phyloP scores from a whole-genome alignment of 139 green algal species.

The Chlamydomonas sphaeroides region DNA sequence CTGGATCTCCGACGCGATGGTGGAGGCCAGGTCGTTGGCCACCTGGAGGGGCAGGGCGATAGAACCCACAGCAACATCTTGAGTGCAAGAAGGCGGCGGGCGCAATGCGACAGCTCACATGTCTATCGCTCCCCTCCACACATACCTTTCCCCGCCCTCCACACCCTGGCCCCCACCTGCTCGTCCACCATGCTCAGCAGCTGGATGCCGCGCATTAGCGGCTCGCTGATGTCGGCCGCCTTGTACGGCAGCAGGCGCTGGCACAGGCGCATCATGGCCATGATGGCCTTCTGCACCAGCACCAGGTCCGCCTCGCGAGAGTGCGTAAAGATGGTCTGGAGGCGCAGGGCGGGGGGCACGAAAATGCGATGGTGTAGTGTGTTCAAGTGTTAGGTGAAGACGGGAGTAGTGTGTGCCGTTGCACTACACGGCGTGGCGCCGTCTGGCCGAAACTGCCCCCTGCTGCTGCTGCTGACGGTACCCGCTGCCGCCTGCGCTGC shows the following conservation, averaged over 20 bases:
- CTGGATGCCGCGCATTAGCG: slow-evolving; percentile 79
- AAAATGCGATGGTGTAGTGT: too few relatives aligned
- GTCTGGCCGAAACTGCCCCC: too few relatives aligned
- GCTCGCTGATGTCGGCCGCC: slow-evolving; percentile 80
- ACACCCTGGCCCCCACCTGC: slow-evolving; percentile 47
- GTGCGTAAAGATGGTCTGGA: slow-evolving; percentile 51
- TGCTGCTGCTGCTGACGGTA: too few relatives aligned
- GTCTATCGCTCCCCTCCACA: background rate
- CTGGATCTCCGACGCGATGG: slow-evolving; percentile 79
- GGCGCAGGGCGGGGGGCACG: background rate
- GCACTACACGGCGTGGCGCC: too few relatives aligned
- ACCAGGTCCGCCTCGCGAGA: slow-evolving; percentile 42
- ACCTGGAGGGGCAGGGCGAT: slow-evolving; percentile 38
- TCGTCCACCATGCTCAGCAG: slow-evolving; percentile 84
- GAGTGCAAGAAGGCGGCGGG: too few relatives aligned
- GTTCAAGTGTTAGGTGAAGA: too few relatives aligned
- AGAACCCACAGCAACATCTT: too few relatives aligned
- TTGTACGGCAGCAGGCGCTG: slow-evolving; percentile 92
- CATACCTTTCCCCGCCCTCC: background rate
- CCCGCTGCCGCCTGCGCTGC: too few relatives aligned
- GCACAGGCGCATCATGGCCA: slow-evolving; percentile 89
- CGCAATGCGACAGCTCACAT: too few relatives aligned
- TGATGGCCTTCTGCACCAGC: slow-evolving; percentile 84
- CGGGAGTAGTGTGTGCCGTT: too few relatives aligned
- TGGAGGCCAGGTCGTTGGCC: slow-evolving; percentile 72